phyloP scores from a whole-genome alignment of 495 filamentous ascomycete species.

The Pyrenula aspistea region DNA sequence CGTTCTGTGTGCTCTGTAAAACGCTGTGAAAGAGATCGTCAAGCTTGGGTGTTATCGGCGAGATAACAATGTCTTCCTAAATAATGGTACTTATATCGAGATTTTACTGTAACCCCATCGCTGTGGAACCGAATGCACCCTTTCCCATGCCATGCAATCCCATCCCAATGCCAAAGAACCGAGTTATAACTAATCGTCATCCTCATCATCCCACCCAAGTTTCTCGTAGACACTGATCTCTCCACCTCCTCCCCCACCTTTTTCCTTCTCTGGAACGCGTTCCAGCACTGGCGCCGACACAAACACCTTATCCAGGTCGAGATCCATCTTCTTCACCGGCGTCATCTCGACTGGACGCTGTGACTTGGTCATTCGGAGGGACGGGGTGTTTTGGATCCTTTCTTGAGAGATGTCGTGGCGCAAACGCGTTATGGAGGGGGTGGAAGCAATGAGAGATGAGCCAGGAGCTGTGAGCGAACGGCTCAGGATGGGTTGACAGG shows the following conservation, averaged over 20 bases:
- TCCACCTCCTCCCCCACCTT: slow-evolving; percentile 25
- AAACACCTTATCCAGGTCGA: neutral
- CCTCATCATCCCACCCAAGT: slow-evolving; percentile 69
- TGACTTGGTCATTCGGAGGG: neutral
- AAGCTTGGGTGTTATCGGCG: too few species aligned
- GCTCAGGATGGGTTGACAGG: neutral
- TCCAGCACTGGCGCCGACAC: neutral
- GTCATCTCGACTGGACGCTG: neutral
- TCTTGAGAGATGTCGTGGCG: neutral
- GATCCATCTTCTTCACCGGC: neutral
- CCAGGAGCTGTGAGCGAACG: neutral
- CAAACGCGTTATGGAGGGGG: neutral
- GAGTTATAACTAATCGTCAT: slow-evolving; percentile 30
- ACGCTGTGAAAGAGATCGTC: too few species aligned
- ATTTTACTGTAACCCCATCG: too few species aligned
- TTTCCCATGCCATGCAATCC: too few species aligned
- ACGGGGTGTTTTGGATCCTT: neutral
- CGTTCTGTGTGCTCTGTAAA: too few species aligned
- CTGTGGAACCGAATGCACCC: too few species aligned
- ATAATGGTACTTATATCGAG: too few species aligned
- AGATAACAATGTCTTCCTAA: too few species aligned
- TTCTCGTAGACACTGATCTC: slow-evolving; percentile 54
- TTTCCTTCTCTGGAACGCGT: neutral
- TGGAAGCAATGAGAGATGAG: neutral
- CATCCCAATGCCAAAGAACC: too few species aligned